phyloP scores from a whole-genome alignment of 108 stramenopile genomes.

The Cylindrotheca closterium region DNA sequence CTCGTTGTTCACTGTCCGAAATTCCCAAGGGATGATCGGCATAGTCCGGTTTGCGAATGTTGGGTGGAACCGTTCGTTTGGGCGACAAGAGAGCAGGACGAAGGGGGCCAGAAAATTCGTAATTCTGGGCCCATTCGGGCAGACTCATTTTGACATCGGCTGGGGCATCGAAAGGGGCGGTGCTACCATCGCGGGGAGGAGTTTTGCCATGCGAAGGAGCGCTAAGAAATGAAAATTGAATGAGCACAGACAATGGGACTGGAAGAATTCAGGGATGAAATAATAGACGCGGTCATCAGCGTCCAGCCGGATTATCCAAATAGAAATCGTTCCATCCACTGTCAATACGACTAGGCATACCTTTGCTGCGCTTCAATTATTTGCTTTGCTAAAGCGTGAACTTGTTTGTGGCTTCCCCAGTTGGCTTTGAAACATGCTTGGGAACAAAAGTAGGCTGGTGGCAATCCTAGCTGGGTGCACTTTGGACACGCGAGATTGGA shows the following conservation, averaged over 20 bases:
- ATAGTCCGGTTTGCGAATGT: constrained; percentile 82
- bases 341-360: too few species aligned
- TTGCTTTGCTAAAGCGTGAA: constrained; percentile 75
- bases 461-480: constrained; percentile 78
- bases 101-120: constrained; percentile 65
- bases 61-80: constrained; percentile 53
- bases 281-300: too few species aligned
- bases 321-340: too few species aligned
- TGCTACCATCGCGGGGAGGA: constrained; percentile 53
- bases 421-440: constrained; percentile 88
- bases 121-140: constrained; percentile 68
- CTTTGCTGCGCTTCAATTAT: constrained; percentile 49
- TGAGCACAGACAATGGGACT: not conserved
- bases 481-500: constrained; percentile 88
- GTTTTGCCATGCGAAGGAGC: constrained; percentile 46
- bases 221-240: not conserved
- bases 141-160: constrained; percentile 45
- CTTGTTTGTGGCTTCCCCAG: constrained; percentile 76
- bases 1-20: constrained; percentile 69
- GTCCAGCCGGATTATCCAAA: too few species aligned
- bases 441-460: constrained; percentile 78
- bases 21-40: constrained; percentile 70
- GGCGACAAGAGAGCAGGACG: constrained; percentile 74
- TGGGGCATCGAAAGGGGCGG: constrained; percentile 59
- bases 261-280: not conserved